Evolutionary conservation across 805 yeast genomes (phyloP).

Genomic region (Pichia exigua): DNA sequence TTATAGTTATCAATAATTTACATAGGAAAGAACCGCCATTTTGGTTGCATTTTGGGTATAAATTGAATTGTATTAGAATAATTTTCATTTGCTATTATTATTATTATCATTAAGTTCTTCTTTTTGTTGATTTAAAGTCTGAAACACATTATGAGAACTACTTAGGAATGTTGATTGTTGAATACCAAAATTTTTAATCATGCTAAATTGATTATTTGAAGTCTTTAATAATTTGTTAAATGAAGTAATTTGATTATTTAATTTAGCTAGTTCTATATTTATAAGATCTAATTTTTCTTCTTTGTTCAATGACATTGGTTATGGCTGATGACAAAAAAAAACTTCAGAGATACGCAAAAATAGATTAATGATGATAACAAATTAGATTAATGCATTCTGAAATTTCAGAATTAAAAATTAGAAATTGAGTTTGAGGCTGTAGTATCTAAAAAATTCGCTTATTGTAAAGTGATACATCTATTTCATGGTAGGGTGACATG

Average conservation of each 20-base stretch:
- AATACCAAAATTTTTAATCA: slow-evolving; percentile 21
- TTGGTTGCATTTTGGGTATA: background rate
- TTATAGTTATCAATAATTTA: no score
- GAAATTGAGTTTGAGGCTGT: no score
- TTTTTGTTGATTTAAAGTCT: slow-evolving; percentile 21
- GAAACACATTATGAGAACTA: slow-evolving; percentile 26
- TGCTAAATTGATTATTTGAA: slow-evolving; percentile 19
- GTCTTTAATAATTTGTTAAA: slow-evolving; percentile 7
- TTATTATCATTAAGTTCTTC: slow-evolving; percentile 7
- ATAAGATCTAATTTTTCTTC: background rate
- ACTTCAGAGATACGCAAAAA: no score
- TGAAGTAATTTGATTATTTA: background rate
- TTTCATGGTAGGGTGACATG: no score
- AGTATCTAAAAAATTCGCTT: no score
- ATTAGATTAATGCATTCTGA: no score
- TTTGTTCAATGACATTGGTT: background rate
- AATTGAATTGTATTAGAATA: background rate
- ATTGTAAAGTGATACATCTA: no score
- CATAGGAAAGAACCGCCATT: no score
- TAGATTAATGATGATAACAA: no score
- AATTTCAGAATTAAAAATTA: no score
- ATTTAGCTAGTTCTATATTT: background rate
- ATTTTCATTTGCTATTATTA: background rate
- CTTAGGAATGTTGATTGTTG: slow-evolving; percentile 25
- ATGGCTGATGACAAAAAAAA: no score